A percentile compares a stretch with the other conserved stretches of the same genome.
Conservation (phyloP, 352 stramenopile species). For the Blastocystis sp. region DNA sequence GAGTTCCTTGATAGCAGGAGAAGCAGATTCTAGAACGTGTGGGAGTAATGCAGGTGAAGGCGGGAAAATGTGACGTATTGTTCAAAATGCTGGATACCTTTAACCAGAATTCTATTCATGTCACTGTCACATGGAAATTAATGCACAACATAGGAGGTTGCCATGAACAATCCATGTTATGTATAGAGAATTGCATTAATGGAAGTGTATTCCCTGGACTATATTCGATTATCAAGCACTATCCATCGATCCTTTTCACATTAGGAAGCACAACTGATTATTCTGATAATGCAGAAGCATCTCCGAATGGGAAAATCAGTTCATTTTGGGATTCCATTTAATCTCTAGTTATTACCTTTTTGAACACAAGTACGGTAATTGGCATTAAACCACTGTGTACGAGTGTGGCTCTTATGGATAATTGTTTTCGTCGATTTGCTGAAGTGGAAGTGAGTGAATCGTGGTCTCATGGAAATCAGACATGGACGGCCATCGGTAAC, state of each 20-base stretch:
- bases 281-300: slow-evolving; percentile 9
- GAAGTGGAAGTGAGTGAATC: slow-evolving; percentile 29
- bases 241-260: slow-evolving; percentile 52
- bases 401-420: slow-evolving; percentile 37
- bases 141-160: slow-evolving; percentile 21
- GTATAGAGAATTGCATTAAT: slow-evolving; percentile 27
- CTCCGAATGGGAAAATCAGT: slow-evolving; percentile 37
- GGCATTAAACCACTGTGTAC: slow-evolving; percentile 21
- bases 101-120: slow-evolving; percentile 59
- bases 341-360: slow-evolving; percentile 28
- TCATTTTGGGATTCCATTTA: neutral
- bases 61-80: slow-evolving; percentile 51
- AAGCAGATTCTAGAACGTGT: slow-evolving; percentile 40
- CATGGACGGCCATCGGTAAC: slow-evolving; percentile 33
- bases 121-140: slow-evolving; percentile 45
- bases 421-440: slow-evolving; percentile 52
- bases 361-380: slow-evolving; percentile 30
- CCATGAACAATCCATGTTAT: neutral
- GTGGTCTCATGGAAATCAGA: slow-evolving; percentile 32
- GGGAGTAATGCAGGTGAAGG: slow-evolving; percentile 24
- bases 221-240: slow-evolving; percentile 21
- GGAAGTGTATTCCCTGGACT: slow-evolving; percentile 35
- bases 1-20: slow-evolving; percentile 19
- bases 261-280: slow-evolving; percentile 39
- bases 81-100: slow-evolving; percentile 63